Evolutionary conservation across 345 rosid species (phyloP).

Genomic region (Mercurialis annua): DNA sequence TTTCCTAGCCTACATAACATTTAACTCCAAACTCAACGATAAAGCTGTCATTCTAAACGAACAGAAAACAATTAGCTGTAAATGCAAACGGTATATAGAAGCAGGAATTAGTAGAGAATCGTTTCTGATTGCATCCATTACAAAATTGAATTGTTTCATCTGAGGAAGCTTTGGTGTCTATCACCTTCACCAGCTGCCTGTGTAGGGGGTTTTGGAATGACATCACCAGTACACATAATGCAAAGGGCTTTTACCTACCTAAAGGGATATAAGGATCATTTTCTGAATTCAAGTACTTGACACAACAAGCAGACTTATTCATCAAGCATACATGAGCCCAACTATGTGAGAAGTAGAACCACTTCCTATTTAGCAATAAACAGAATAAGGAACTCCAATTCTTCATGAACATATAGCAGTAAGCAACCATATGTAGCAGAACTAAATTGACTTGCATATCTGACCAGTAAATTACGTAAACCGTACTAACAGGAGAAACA

Average conservation of each 20-base stretch:
- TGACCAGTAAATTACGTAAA: neutral
- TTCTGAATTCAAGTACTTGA: neutral
- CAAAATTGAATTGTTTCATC: too few species aligned
- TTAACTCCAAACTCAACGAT: neutral
- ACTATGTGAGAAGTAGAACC: neutral
- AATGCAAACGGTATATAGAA: too few species aligned
- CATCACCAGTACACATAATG: too few species aligned
- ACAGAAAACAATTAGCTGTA: too few species aligned
- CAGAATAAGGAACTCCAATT: neutral
- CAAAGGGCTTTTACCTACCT: neutral
- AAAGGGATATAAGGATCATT: neutral
- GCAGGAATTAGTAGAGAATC: too few species aligned
- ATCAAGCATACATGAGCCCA: neutral
- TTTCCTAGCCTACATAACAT: neutral
- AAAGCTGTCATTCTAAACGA: too few species aligned
- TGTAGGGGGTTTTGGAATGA: too few species aligned
- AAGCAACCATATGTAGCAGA: neutral
- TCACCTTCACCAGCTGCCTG: too few species aligned
- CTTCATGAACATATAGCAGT: neutral
- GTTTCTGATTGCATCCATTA: too few species aligned
- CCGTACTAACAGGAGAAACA: neutral
- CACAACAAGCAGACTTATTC: neutral
- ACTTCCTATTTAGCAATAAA: neutral
- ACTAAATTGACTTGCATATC: neutral
- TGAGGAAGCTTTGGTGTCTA: too few species aligned